Evolutionary conservation across 495 filamentous ascomycete species (phyloP).

Genomic region (Podospora australis): DNA sequence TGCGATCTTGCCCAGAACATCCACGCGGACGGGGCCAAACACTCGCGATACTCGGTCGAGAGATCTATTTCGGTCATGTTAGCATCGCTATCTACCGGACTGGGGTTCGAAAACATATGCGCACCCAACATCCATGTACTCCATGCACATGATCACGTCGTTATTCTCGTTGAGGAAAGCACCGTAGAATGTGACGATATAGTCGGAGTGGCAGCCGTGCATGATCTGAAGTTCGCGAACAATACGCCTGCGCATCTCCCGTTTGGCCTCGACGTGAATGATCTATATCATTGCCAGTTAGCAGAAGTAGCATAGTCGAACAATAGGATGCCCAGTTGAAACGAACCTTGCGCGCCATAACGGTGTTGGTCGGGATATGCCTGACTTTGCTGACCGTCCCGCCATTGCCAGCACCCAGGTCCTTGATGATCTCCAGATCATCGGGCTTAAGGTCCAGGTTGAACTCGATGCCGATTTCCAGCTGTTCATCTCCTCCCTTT

Average conservation of each 20-base stretch:
- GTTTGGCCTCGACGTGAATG: slow-evolving; percentile 96
- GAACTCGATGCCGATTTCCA: slow-evolving; percentile 97
- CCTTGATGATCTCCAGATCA: slow-evolving; percentile 86
- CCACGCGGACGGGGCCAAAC: slow-evolving; percentile 93
- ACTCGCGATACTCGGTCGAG: slow-evolving; percentile 89
- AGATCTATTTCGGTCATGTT: slow-evolving; percentile 57
- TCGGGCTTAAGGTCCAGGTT: slow-evolving; percentile 86
- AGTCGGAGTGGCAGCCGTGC: slow-evolving; percentile 92
- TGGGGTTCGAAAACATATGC: no score
- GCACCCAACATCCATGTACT: slow-evolving; percentile 99
- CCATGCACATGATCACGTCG: slow-evolving; percentile 99
- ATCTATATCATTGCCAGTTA: slow-evolving; percentile 51
- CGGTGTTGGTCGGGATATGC: slow-evolving; percentile 87
- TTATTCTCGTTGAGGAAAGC: slow-evolving; percentile 92
- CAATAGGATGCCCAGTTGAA: not conserved
- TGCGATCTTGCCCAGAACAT: slow-evolving; percentile 97
- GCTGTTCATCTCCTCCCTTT: slow-evolving; percentile 59
- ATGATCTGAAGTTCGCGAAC: slow-evolving; percentile 95
- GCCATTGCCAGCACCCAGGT: slow-evolving; percentile 92
- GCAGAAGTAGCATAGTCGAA: not conserved
- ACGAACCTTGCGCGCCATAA: slow-evolving; percentile 94
- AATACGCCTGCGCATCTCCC: slow-evolving; percentile 91
- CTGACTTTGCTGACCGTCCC: slow-evolving; percentile 96
- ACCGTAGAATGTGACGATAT: slow-evolving; percentile 95
- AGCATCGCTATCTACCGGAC: not conserved